Evolutionary conservation across 176 grass and related monocot genomes (phyloP).

Genomic region (Oryza brachyantha): DNA sequence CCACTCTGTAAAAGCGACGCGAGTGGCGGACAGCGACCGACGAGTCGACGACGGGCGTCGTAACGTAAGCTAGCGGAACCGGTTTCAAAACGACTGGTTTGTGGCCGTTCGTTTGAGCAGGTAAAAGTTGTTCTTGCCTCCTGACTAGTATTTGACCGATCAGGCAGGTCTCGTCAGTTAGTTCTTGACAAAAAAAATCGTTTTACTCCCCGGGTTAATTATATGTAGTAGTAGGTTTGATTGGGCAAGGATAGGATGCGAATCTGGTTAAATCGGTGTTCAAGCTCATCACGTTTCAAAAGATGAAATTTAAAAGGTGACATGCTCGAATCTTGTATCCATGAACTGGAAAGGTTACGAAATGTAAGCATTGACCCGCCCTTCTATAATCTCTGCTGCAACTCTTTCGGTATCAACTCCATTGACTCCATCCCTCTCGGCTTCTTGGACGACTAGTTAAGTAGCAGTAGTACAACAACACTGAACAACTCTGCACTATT

Average conservation of each 20-base stretch:
- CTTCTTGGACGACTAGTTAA: neutral
- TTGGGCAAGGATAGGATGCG: neutral
- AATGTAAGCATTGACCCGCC: too few relatives aligned
- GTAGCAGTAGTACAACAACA: neutral
- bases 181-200: too few relatives aligned
- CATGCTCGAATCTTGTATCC: neutral
- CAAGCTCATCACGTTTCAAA: neutral
- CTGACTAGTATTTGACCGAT: conserved; percentile 1
- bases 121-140: neutral
- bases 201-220: neutral
- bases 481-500: neutral
- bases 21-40: conserved; percentile 21
- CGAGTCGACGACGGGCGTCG: neutral
- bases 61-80: too few relatives aligned
- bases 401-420: conserved; percentile 36
- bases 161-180: neutral
- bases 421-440: conserved; percentile 8
- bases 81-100: conserved; percentile 21
- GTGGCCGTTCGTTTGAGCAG: neutral
- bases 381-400: neutral
- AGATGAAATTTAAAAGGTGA: neutral
- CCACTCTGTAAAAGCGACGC: neutral
- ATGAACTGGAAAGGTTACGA: too few relatives aligned
- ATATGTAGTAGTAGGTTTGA: neutral
- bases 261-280: neutral